Base-by-base conservation (phyloP, 192 early-diverging fungal species). In the Phycomyces nitens region DNA sequence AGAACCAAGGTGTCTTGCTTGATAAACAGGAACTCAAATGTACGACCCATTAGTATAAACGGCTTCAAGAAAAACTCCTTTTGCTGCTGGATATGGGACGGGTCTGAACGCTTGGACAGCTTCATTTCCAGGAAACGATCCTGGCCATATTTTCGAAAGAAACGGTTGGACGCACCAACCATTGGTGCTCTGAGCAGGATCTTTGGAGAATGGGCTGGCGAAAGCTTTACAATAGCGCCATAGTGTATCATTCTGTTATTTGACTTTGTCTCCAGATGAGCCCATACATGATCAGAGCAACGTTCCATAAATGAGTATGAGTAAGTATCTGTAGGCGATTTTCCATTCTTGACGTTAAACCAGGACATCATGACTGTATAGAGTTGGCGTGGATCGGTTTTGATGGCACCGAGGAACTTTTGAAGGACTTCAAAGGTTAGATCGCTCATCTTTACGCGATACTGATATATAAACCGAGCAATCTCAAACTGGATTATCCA, bases 111-210 rank as follows among this genome's bases (percentile, higher is more conserved):
- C 15, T 58, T 62, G 7, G 24, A 18, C 26, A 72, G 27, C 16
- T 65, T 62, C 20, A 76, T 1, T 38, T 62, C 58, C 18, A 76
- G 16, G 18, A 76, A 76, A 26, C 74, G 22, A 0, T 76, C 65
- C 0, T 60, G 27, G 16, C 59, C 66, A 39, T 38, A 76, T 42
- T 73, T 59, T 20, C 74, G 47, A 34, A 64, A 76, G 54, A 67
- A 64, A 23, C 74, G 60, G 39, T 68, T 76, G 3, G 74, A 76
- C 10, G 42, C 49, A 11, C 51, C 15, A 10, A 61, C 43, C 12
- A 22, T 56, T 18, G 65, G 69, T 2, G 74, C 34, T 24, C 66
- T 41, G 6, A 76, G 40, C 0, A 16, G 14, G 12, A 70, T 65
- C 3, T 12, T 14, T 0, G 61, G 63, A 14, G 27, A 27, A 20